Percentiles rank a stretch among this genome's conserved stretches.
Evolutionary conservation across 1,284 basidiomycete genomes (phyloP).

Genomic region (Microbotryum violaceum): DNA sequence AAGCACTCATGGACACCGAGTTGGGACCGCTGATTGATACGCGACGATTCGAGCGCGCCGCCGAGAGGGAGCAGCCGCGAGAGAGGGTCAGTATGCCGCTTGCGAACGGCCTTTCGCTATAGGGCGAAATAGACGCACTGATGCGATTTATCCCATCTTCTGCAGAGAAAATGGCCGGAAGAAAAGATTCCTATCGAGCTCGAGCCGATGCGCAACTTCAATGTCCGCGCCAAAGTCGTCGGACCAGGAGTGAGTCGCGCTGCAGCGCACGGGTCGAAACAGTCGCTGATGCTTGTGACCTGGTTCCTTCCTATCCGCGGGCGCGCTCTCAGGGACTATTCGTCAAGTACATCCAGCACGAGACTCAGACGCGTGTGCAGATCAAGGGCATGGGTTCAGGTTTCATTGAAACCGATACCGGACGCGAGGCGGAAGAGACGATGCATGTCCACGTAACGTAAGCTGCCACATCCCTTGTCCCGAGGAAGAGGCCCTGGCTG

Average conservation of each 20-base stretch:
- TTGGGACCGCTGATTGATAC: slow-evolving; percentile 82
- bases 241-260: slow-evolving; percentile 66
- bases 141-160: background rate
- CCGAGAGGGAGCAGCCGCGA: slow-evolving; percentile 10
- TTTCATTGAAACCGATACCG: slow-evolving; percentile 90
- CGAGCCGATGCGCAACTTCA: slow-evolving; percentile 90
- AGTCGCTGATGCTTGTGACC: background rate
- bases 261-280: background rate
- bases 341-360: slow-evolving; percentile 96
- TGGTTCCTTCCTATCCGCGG: background rate
- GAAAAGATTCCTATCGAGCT: slow-evolving; percentile 81
- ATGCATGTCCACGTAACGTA: slow-evolving; percentile 93
- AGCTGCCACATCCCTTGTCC: slow-evolving; percentile 22
- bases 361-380: slow-evolving; percentile 94
- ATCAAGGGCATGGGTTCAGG: slow-evolving; percentile 94
- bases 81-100: slow-evolving; percentile 8
- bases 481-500: background rate
- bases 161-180: slow-evolving; percentile 84
- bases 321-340: slow-evolving; percentile 65
- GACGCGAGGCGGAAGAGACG: slow-evolving; percentile 79
- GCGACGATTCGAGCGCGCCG: slow-evolving; percentile 44
- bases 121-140: background rate
- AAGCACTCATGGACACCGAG: slow-evolving; percentile 76
- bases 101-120: slow-evolving; percentile 2
- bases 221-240: slow-evolving; percentile 93